Evolutionary conservation across 192 early-diverging fungal species (phyloP), one percentile per base, ranked within the genome.

Genomic region (Anaeromyces robustus): DNA sequence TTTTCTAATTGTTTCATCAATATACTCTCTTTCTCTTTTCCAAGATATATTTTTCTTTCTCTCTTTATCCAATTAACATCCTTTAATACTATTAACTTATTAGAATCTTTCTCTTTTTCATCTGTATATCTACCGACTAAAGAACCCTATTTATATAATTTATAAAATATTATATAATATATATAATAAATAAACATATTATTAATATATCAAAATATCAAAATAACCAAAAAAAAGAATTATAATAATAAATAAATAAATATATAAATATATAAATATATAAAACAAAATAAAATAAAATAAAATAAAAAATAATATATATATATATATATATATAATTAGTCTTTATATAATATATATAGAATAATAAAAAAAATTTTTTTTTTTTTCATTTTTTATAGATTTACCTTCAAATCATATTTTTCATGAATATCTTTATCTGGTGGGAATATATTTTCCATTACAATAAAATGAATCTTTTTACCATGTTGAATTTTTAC

Each of bases 391-490:
- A 12, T 34, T 7, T 14, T 39, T 12, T 7, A 14, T 14, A 39
- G 9, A 18, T 7, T 22, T n/a, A 68, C 52, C 11, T 99, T 99
- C 77, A 99, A 86, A 85, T 99, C 98, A 82, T 94, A 99, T 68
- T 91, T 94, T 83, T 95, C 93, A 82, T 98, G 96, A 32, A 99
- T 96, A 87, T 99, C 96, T 85, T 94, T 92, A 89, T 97, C 96
- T 12, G 95, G 90, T 26, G 98, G 97, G 83, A 98, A 96, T 19
- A 99, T 94, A 85, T 99, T 99, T 81, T 94, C 95, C 98, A 99
- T 99, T 29, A 99, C 96, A 14, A 99, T 95, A 88, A 99, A 99
- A 87, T 98, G 96, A 77, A 99, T 94, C 85, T 98, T 98, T 77
- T 90, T 87, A 77, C 93, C 93, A 59, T 94, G 95, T 59, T 95